These are phyloP conservation scores for Roridomyces roridus DNA, from an alignment of 768 basidiomycete species.

Conservation along the genomic window DNA sequence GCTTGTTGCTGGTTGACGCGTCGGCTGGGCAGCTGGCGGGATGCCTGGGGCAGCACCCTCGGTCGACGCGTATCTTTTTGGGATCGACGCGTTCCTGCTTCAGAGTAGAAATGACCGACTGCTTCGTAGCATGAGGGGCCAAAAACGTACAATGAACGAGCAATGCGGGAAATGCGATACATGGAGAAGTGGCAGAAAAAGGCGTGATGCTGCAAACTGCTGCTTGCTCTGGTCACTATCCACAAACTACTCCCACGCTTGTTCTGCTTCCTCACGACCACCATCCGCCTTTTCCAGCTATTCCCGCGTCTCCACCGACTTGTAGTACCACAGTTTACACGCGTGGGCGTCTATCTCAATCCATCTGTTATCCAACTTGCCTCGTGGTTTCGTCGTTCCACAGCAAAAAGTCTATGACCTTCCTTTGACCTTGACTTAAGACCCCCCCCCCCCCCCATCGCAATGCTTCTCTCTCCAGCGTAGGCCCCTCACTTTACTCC, in stretches of 20 bases:
- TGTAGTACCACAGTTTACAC: too few relatives aligned
- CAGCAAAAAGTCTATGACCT: slow-evolving; percentile 28
- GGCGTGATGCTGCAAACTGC: neutral
- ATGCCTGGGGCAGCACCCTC: slow-evolving; percentile 47
- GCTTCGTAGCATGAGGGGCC: too few relatives aligned
- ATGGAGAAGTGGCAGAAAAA: neutral
- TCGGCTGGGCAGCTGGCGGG: slow-evolving; percentile 41
- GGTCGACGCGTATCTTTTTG: slow-evolving; percentile 32
- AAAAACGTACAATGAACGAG: slow-evolving; percentile 4
- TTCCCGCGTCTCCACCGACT: too few relatives aligned
- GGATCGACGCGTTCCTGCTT: slow-evolving; percentile 3
- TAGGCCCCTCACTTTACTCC: slow-evolving; percentile 45
- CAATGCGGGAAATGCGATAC: slow-evolving; percentile 1
- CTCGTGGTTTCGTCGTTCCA: slow-evolving; percentile 64
- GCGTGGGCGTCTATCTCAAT: neutral
- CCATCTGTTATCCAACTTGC: slow-evolving; percentile 36
- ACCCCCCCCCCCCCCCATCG: slow-evolving; percentile 32
- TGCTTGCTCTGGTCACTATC: neutral
- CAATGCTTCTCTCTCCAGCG: slow-evolving; percentile 87
- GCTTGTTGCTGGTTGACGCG: slow-evolving; percentile 35
- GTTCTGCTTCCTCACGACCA: too few relatives aligned
- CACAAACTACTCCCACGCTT: neutral
- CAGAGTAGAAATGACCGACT: too few relatives aligned
- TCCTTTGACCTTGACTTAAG: slow-evolving; percentile 31
- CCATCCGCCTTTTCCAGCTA: too few relatives aligned